Base-by-base conservation (phyloP, 805 yeast genomes). In the Kazachstania viticola region DNA sequence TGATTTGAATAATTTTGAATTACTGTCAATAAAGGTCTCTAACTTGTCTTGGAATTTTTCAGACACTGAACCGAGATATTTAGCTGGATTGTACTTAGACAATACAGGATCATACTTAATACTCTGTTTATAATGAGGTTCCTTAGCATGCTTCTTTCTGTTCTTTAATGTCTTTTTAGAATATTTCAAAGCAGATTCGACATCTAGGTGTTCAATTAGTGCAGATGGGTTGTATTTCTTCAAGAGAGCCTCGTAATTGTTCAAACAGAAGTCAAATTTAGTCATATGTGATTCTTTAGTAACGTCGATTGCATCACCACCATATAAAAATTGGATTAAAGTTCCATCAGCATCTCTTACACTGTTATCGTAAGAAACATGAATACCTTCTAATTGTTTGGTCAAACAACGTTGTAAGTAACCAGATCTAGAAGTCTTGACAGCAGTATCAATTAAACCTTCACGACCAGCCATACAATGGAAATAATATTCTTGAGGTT, bases 381-480 rank as follows among this genome's bases (percentile, higher is more conserved):
- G 94, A 18, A 91, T 94, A 66, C 98, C 98, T 61, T 91, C 99
- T 42, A 91, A 69, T 64, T 91, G 98, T 61, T 91, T 91, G 37
- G 95, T 91, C 62, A 91, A 71, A 73, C 99, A 93, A 65, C 99
- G 78, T 65, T 91, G 99, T 59, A 91, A 70, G 62, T 91, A 91
- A 54, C 99, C 99, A 38, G 97, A 87, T 63, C 95, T 78, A 14
- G 96, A 83, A 8, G 99, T 91, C 64, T 91, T 91, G 42, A 91
- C 99, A 31, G 99, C 98, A 38, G 99, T 91, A 70, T 91, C 99
- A 64, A 91, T 91, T 53, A 91, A 73, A 65, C 99, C 99, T 69
- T 91, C 99, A 68, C 99, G 80, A 63, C 99, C 99, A 34, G 99
- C 98, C 98, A 91, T 91, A 69, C 97, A 91, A 65, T 91, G 99